Evolutionary conservation across 2,329 filamentous ascomycete species (phyloP).

Genomic region (Dothistroma septosporum): DNA sequence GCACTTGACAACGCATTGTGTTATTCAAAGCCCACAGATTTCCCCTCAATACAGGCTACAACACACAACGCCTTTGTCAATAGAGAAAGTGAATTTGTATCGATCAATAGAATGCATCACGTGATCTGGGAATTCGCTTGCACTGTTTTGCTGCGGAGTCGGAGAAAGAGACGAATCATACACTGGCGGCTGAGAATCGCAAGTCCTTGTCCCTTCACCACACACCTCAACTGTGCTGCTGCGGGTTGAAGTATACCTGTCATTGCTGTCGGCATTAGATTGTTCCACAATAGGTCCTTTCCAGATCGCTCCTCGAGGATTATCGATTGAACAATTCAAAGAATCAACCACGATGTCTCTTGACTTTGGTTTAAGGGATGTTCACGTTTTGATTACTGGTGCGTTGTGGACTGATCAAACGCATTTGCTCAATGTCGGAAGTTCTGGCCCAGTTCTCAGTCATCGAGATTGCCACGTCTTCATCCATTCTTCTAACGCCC

Average conservation of each 20-base stretch:
- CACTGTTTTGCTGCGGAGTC: not conserved
- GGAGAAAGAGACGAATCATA: not conserved
- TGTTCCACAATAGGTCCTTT: not conserved
- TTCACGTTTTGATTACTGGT: constrained; percentile 37
- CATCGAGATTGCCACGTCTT: not conserved
- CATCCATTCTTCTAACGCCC: not conserved
- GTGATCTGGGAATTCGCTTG: not conserved
- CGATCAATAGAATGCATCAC: not conserved
- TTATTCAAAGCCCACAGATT: constrained; percentile 2
- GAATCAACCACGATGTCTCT: constrained; percentile 25
- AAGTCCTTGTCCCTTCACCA: not conserved
- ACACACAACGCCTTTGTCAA: not conserved
- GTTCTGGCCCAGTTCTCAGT: constrained; percentile 19
- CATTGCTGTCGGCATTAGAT: not conserved
- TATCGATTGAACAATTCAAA: not conserved
- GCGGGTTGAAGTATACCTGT: not conserved
- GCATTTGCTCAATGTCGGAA: constrained; percentile 8
- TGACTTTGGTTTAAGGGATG: constrained; percentile 29
- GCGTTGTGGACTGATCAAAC: constrained; percentile 22
- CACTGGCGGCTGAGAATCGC: not conserved
- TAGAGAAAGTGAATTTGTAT: not conserved
- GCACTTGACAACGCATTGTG: constrained; percentile 5
- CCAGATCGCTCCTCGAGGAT: not conserved
- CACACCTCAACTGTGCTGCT: not conserved
- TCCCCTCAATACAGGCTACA: not conserved